Conservation (phyloP, 306 rosid genomes). For the Pueraria montana region DNA sequence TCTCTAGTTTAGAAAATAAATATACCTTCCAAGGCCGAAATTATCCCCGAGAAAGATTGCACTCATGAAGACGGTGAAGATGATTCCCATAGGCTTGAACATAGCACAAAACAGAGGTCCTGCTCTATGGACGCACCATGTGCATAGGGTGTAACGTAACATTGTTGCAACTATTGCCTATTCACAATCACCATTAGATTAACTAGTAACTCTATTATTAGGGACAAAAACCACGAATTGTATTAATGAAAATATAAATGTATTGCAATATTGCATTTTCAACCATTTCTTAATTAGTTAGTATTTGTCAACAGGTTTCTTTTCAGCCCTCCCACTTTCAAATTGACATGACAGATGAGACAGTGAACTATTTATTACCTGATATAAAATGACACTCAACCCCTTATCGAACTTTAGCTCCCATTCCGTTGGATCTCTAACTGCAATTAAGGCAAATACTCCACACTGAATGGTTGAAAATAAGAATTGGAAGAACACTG, state of each 20-base stretch:
- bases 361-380: constrained; percentile 16
- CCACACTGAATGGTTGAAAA: constrained; percentile 45
- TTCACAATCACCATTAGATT: background rate
- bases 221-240: no score
- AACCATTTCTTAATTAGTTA: no score
- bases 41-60: constrained; percentile 58
- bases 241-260: background rate
- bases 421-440: constrained; percentile 56
- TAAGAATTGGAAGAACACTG: constrained; percentile 45
- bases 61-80: constrained; percentile 55
- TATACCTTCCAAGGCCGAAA: constrained; percentile 66
- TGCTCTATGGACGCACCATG: constrained; percentile 56
- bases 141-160: constrained; percentile 31
- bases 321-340: no score
- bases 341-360: background rate
- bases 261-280: background rate
- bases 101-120: constrained; percentile 63
- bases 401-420: constrained; percentile 47
- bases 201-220: no score
- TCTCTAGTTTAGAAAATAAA: background rate
- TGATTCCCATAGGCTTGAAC: constrained; percentile 64
- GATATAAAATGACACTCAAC: constrained; percentile 50
- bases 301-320: no score
- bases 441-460: constrained; percentile 45
- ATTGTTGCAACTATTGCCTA: constrained; percentile 53